Evolutionary conservation across 176 grass and related monocot species (phyloP).

Genomic region (Paspalum notatum): DNA sequence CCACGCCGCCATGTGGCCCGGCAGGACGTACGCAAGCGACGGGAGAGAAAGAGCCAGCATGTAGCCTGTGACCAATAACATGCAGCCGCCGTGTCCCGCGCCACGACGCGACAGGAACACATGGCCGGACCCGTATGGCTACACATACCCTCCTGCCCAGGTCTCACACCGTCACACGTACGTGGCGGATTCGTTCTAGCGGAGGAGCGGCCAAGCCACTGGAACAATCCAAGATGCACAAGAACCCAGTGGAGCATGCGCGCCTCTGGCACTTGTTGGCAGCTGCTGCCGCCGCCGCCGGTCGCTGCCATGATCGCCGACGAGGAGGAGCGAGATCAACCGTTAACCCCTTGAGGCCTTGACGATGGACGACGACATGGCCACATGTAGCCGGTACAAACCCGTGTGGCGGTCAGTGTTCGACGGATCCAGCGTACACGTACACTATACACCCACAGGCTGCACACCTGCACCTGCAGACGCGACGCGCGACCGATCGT

Average conservation of each 20-base stretch:
- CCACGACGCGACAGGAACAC: neutral
- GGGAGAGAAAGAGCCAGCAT: neutral
- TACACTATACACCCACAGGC: neutral
- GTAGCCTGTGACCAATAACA: neutral
- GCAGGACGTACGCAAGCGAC: conserved; percentile 16
- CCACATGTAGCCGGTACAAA: conserved; percentile 14
- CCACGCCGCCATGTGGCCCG: conserved; percentile 12
- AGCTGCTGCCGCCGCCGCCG: no score
- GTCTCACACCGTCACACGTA: no score
- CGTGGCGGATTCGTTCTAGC: conserved; percentile 9
- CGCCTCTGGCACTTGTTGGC: neutral
- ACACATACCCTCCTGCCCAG: neutral
- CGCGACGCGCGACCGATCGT: neutral
- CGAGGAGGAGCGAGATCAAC: neutral
- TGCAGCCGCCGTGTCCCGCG: conserved; percentile 19
- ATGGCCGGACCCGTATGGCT: conserved; percentile 19
- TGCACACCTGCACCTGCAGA: no score
- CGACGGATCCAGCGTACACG: neutral
- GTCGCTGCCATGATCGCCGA: neutral
- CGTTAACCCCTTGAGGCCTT: neutral
- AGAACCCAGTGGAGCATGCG: neutral
- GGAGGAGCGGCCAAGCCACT: neutral
- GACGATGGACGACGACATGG: neutral
- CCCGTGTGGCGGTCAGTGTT: neutral
- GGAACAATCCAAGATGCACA: neutral